phyloP scores from a whole-genome alignment of 2,329 filamentous ascomycete genomes.

The Calonectria fujianensis region DNA sequence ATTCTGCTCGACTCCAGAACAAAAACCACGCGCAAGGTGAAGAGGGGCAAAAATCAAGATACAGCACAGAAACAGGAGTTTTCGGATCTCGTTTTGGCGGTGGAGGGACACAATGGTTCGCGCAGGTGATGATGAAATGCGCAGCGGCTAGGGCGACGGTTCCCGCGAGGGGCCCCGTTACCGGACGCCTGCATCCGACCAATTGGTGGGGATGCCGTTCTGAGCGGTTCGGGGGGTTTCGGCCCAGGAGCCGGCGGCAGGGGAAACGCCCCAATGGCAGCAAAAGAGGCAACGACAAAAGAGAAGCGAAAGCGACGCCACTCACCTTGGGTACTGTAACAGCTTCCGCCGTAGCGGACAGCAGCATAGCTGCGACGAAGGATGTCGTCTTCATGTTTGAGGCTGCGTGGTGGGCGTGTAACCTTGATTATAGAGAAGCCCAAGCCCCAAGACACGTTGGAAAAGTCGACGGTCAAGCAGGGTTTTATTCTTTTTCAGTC shows the following conservation, averaged over 20 bases:
- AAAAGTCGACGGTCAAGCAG: background rate
- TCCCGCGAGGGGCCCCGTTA: constrained; percentile 17
- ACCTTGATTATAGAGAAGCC: background rate
- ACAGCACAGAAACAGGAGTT: background rate
- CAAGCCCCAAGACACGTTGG: background rate
- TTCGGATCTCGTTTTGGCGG: constrained; percentile 7
- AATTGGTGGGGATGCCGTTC: constrained; percentile 33
- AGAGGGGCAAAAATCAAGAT: background rate
- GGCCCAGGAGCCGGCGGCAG: constrained; percentile 27
- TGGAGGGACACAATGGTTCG: constrained; percentile 3
- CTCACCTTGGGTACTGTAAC: constrained; percentile 47
- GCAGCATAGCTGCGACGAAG: constrained; percentile 56
- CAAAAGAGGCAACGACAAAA: constrained; percentile 11
- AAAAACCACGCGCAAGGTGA: background rate
- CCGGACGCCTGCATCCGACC: constrained; percentile 20
- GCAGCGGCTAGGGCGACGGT: constrained; percentile 1
- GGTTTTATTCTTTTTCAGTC: constrained; percentile 4
- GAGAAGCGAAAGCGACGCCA: constrained; percentile 35
- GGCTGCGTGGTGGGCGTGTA: constrained; percentile 12
- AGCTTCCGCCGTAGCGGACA: constrained; percentile 57
- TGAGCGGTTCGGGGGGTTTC: constrained; percentile 18
- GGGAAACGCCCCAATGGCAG: background rate
- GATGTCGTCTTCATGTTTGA: constrained; percentile 60
- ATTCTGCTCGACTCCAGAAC: too few relatives aligned
- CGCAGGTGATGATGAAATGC: constrained; percentile 26